These are phyloP conservation scores for Nakataea oryzae DNA, from an alignment of 2,329 filamentous ascomycete species.

Conservation along the genomic window DNA sequence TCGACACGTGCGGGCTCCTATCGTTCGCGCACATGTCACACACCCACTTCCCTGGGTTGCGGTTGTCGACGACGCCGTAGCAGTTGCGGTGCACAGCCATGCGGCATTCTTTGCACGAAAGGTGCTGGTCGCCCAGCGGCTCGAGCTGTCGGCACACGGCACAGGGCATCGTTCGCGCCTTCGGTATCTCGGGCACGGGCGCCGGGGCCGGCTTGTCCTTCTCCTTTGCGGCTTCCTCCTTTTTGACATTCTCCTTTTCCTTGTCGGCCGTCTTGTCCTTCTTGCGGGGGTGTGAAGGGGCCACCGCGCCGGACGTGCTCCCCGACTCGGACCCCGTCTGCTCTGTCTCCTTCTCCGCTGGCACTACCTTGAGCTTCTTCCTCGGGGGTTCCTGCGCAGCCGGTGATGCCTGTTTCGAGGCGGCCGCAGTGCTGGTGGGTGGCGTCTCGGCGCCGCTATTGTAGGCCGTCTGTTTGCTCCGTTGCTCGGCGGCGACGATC, in stretches of 20 bases:
- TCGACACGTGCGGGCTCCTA: conserved; percentile 84
- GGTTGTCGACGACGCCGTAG: conserved; percentile 71
- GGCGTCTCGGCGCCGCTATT: conserved; percentile 13
- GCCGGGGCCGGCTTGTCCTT: conserved; percentile 48
- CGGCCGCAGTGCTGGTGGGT: conserved; percentile 15
- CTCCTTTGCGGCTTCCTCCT: conserved; percentile 48
- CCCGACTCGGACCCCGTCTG: conserved; percentile 31
- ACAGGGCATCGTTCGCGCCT: conserved; percentile 70
- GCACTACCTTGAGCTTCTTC: conserved; percentile 49
- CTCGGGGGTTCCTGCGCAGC: conserved; percentile 42
- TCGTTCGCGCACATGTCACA: conserved; percentile 97
- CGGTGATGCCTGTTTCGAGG: conserved; percentile 13
- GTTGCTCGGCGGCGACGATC: conserved; percentile 53
- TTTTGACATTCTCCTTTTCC: conserved; percentile 41
- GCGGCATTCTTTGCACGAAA: conserved; percentile 79
- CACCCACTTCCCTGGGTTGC: conserved; percentile 70
- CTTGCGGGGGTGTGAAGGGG: conserved; percentile 27
- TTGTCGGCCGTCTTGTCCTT: conserved; percentile 42
- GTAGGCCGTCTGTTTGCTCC: conserved; percentile 19
- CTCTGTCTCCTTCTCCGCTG: conserved; percentile 38
- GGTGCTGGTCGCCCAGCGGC: conserved; percentile 57
- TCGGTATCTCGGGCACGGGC: conserved; percentile 64
- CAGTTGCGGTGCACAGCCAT: conserved; percentile 86
- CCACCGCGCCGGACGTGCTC: conserved; percentile 22
- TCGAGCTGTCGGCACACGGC: conserved; percentile 72